phyloP scores from a whole-genome alignment of 1,284 basidiomycete genomes.

The Caloboletus firmus region DNA sequence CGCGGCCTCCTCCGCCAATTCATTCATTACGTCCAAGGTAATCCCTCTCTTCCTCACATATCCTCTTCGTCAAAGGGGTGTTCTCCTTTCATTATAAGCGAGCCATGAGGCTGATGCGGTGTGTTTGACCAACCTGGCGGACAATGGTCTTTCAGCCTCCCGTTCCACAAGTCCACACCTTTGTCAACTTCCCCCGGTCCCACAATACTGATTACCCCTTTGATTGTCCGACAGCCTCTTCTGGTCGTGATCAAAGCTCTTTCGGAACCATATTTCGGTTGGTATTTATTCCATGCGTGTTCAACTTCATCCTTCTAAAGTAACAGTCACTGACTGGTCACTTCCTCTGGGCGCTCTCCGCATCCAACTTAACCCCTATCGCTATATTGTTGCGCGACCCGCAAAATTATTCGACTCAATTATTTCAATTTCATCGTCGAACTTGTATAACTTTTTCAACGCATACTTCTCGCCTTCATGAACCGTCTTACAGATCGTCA shows the following conservation, averaged over 20 bases:
- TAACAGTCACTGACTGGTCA: slow-evolving; percentile 20
- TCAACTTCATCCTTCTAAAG: slow-evolving; percentile 13
- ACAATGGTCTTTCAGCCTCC: slow-evolving; percentile 25
- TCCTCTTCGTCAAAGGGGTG: slow-evolving; percentile 6
- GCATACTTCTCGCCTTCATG: slow-evolving; percentile 20
- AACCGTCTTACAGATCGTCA: slow-evolving; percentile 30
- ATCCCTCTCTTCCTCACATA: slow-evolving; percentile 10
- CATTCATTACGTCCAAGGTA: slow-evolving; percentile 60
- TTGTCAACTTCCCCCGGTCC: slow-evolving; percentile 10
- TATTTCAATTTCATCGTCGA: slow-evolving; percentile 5
- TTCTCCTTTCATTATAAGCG: slow-evolving; percentile 17
- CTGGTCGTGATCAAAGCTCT: slow-evolving; percentile 28
- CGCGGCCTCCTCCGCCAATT: slow-evolving; percentile 69
- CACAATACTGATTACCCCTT: slow-evolving; percentile 19
- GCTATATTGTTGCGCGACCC: neutral
- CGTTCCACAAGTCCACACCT: slow-evolving; percentile 23
- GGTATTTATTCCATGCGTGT: slow-evolving; percentile 31
- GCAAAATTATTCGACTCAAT: slow-evolving; percentile 1
- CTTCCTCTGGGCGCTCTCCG: slow-evolving; percentile 1
- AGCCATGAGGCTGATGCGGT: slow-evolving; percentile 25
- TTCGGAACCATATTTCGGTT: slow-evolving; percentile 24
- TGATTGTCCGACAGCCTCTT: slow-evolving; percentile 22
- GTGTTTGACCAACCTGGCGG: slow-evolving; percentile 20
- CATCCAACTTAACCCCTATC: slow-evolving; percentile 1
- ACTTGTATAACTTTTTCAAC: slow-evolving; percentile 11